Percentiles rank a stretch among this genome's conserved stretches.
Evolutionary conservation across 108 stramenopile species (phyloP).

Genomic region (Cyclotella baltica): DNA sequence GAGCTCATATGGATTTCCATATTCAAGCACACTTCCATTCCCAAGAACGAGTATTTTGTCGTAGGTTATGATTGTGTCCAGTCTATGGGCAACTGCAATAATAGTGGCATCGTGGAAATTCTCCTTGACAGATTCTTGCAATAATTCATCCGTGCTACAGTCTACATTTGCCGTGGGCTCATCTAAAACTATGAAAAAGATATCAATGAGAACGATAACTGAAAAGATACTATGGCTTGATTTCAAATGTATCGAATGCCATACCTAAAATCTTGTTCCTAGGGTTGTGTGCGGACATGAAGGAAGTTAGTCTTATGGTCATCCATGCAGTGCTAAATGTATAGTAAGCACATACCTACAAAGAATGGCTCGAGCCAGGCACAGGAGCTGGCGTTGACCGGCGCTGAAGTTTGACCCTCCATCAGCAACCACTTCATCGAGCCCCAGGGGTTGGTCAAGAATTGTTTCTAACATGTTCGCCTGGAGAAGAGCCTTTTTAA

Average conservation of each 20-base stretch:
- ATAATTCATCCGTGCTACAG: slow-evolving; percentile 75
- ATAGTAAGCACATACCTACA: no score
- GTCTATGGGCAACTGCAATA: slow-evolving; percentile 93
- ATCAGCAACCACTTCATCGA: slow-evolving; percentile 82
- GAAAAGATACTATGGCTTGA: no score
- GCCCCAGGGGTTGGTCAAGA: slow-evolving; percentile 62
- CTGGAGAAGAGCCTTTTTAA: slow-evolving; percentile 65
- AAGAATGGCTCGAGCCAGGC: slow-evolving; percentile 92
- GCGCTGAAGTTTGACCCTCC: slow-evolving; percentile 92
- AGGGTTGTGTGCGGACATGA: no score
- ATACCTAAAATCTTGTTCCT: no score
- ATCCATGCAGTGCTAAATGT: no score
- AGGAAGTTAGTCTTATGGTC: no score
- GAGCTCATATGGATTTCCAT: slow-evolving; percentile 84
- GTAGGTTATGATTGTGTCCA: slow-evolving; percentile 92
- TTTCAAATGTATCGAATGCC: no score
- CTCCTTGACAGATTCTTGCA: slow-evolving; percentile 81
- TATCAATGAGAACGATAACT: no score
- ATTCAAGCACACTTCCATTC: slow-evolving; percentile 87
- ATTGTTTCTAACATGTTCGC: slow-evolving; percentile 78
- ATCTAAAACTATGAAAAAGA: slow-evolving; percentile 63
- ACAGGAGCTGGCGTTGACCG: slow-evolving; percentile 95
- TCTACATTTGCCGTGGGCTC: slow-evolving; percentile 95
- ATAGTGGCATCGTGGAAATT: slow-evolving; percentile 82
- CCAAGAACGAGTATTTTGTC: slow-evolving; percentile 93